These are phyloP conservation scores for Buddleja alternifolia DNA, from an alignment of 257 asterid genomes.

Conservation along the genomic window DNA sequence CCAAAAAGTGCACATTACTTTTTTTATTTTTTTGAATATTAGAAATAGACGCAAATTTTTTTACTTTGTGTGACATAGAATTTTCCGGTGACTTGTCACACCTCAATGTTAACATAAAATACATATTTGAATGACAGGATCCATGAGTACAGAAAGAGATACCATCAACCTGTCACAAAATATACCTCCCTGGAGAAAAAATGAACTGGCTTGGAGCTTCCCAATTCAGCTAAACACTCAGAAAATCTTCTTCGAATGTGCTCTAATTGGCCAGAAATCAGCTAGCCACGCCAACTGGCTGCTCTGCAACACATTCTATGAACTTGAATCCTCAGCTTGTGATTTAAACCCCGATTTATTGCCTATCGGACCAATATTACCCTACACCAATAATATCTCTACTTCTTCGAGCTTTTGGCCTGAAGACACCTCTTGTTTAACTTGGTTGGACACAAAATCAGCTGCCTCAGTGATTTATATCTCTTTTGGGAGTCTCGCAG, in stretches of 20 bases:
- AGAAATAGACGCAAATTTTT: no score
- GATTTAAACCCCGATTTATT: constrained; percentile 30
- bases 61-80: no score
- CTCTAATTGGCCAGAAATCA: not conserved
- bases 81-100: no score
- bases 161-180: constrained; percentile 17
- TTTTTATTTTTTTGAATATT: no score
- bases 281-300: constrained; percentile 20
- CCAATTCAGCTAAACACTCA: constrained; percentile 6
- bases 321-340: constrained; percentile 43
- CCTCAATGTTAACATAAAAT: no score
- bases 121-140: no score
- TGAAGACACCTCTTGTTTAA: constrained; percentile 38
- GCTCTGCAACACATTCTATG: constrained; percentile 30
- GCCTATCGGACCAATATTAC: constrained; percentile 36
- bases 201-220: constrained; percentile 32
- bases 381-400: not conserved
- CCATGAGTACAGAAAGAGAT: constrained; percentile 12
- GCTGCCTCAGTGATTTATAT: constrained; percentile 39
- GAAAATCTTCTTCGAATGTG: constrained; percentile 19
- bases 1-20: no score
- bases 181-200: constrained; percentile 27
- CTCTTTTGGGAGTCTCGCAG: constrained; percentile 43
- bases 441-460: constrained; percentile 37
- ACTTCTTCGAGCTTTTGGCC: constrained; percentile 24